Conservation (phyloP, 352 stramenopile species). For the Phytophthora chlamydospora region DNA sequence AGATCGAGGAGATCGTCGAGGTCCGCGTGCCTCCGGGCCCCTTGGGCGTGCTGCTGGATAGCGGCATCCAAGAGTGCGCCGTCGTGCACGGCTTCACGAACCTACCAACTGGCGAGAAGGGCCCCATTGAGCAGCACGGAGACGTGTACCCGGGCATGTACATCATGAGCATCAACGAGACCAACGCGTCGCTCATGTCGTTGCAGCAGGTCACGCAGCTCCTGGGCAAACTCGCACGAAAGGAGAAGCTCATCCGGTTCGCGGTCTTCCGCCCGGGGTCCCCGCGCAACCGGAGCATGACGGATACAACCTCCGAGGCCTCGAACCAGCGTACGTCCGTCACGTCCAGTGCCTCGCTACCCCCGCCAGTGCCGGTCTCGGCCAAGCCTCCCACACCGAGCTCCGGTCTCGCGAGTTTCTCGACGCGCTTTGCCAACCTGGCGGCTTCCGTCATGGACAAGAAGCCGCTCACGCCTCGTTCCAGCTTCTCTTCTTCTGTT, state of each 20-base stretch:
- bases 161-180: constrained; percentile 89
- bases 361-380: constrained; percentile 41
- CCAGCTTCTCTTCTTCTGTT: constrained; percentile 26
- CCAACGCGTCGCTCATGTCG: constrained; percentile 84
- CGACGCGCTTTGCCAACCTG: constrained; percentile 67
- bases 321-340: constrained; percentile 47
- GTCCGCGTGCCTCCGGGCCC: constrained; percentile 74
- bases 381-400: constrained; percentile 43
- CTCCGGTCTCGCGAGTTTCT: constrained; percentile 43
- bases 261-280: constrained; percentile 70
- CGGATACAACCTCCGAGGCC: constrained; percentile 52
- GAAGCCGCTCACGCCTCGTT: constrained; percentile 42
- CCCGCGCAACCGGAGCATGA: constrained; percentile 45
- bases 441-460: constrained; percentile 60
- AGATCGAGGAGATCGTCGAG: constrained; percentile 81
- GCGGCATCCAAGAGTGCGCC: constrained; percentile 76
- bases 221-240: constrained; percentile 72
- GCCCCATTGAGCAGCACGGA: constrained; percentile 67
- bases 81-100: constrained; percentile 86
- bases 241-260: constrained; percentile 85
- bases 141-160: constrained; percentile 81
- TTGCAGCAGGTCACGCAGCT: constrained; percentile 72
- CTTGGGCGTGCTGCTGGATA: constrained; percentile 78
- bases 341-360: constrained; percentile 41
- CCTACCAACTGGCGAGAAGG: constrained; percentile 59